Percentiles rank a stretch among this genome's conserved stretches.
Conservation (phyloP, 202 grass and related monocot species). For the Digitaria exilis region DNA sequence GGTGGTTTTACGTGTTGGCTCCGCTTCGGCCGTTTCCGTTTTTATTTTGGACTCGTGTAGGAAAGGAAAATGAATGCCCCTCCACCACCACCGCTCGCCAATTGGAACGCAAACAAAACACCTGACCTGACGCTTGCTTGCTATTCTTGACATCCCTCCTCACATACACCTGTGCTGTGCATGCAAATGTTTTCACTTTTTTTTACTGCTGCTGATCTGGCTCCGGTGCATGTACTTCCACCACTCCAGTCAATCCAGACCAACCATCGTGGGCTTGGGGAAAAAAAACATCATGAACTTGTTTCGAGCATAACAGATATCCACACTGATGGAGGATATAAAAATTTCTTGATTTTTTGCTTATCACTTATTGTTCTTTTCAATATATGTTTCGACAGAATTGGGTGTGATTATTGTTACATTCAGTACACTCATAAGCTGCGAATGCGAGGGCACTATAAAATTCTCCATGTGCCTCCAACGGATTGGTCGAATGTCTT, state of each 20-base stretch:
- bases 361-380: not conserved
- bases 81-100: constrained; percentile 25
- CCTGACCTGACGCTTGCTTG: not conserved
- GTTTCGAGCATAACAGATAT: not conserved
- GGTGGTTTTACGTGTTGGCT: not conserved
- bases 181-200: not conserved
- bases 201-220: constrained; percentile 20
- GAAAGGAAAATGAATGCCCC: no score
- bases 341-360: not conserved
- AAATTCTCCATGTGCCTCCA: not conserved
- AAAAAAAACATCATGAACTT: no score
- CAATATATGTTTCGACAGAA: not conserved
- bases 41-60: not conserved
- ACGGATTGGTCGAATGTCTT: not conserved
- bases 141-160: constrained; percentile 33
- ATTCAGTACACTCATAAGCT: not conserved
- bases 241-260: no score
- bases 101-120: not conserved
- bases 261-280: no score
- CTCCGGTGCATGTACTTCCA: not conserved
- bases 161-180: not conserved
- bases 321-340: not conserved
- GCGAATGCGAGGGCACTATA: not conserved
- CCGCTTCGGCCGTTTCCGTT: constrained; percentile 41
- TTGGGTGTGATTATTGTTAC: not conserved